These are phyloP conservation scores for Penicillium maclennaniae DNA, from an alignment of 495 filamentous ascomycete genomes.

Conservation along the genomic window DNA sequence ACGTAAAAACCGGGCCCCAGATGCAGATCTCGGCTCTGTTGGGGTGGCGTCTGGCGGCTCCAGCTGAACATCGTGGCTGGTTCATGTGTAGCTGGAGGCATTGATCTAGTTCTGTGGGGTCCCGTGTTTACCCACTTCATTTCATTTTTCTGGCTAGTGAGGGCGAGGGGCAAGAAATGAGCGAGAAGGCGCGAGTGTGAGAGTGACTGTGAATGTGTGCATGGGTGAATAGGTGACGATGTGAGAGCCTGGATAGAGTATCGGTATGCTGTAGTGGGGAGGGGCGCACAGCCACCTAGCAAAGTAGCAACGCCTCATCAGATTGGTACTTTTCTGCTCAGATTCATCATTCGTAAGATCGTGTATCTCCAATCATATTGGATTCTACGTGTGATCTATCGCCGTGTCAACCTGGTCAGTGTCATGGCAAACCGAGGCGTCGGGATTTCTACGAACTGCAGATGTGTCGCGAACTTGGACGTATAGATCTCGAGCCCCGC, in stretches of 20 bases:
- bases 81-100: constrained; percentile 12
- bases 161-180: not conserved
- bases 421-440: not conserved
- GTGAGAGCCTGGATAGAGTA: too few species aligned
- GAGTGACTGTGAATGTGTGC: not conserved
- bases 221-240: not conserved
- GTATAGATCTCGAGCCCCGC: constrained; percentile 10
- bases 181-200: not conserved
- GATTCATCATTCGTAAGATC: not conserved
- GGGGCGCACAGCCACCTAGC: not conserved
- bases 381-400: not conserved
- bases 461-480: constrained; percentile 1
- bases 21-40: constrained; percentile 6
- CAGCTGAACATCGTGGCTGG: constrained; percentile 35
- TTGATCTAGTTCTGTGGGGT: not conserved
- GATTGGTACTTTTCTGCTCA: not conserved
- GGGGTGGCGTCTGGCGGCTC: constrained; percentile 29
- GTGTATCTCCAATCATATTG: not conserved
- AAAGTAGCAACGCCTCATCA: not conserved
- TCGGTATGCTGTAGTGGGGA: too few species aligned
- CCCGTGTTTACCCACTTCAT: not conserved
- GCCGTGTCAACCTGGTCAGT: not conserved
- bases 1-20: not conserved
- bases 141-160: not conserved
- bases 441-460: constrained; percentile 1